phyloP scores from a whole-genome alignment of 2,329 filamentous ascomycete genomes.

The Neonectria ditissima region DNA sequence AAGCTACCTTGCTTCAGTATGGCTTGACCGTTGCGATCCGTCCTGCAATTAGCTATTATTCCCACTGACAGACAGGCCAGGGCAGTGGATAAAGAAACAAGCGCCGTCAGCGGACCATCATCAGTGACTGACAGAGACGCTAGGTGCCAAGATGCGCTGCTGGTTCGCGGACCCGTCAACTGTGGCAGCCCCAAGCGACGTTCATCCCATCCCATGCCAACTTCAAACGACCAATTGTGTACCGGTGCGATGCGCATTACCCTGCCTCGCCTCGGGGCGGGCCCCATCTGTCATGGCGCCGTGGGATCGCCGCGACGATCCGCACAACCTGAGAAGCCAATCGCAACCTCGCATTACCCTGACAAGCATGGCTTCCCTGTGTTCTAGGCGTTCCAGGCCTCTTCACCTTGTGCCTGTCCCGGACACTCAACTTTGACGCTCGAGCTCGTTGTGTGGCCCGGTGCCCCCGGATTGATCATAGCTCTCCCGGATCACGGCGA shows the following conservation, averaged over 20 bases:
- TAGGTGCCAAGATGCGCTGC: background rate
- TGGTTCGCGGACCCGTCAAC: slow-evolving; percentile 7
- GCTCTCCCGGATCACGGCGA: slow-evolving; percentile 1
- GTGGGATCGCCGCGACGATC: slow-evolving; percentile 45
- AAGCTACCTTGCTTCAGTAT: slow-evolving; percentile 29
- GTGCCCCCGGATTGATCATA: slow-evolving; percentile 16
- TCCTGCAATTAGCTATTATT: slow-evolving; percentile 24
- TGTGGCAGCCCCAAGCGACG: slow-evolving; percentile 19
- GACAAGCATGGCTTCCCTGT: slow-evolving; percentile 35
- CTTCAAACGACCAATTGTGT: slow-evolving; percentile 36
- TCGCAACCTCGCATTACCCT: slow-evolving; percentile 47
- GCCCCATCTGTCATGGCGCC: slow-evolving; percentile 44
- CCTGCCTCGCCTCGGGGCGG: slow-evolving; percentile 36
- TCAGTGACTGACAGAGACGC: background rate
- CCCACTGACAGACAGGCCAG: slow-evolving; percentile 8
- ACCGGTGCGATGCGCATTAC: slow-evolving; percentile 29
- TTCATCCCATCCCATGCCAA: slow-evolving; percentile 31
- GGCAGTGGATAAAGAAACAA: background rate
- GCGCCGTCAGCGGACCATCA: background rate
- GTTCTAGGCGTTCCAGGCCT: slow-evolving; percentile 1
- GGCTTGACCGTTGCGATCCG: slow-evolving; percentile 24
- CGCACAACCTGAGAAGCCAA: slow-evolving; percentile 48
- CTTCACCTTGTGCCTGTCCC: slow-evolving; percentile 3
- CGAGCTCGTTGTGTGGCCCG: slow-evolving; percentile 6
- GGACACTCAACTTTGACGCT: background rate